Evolutionary conservation across 257 asterid species (phyloP), one percentile per base, ranked within the genome.

Genomic region (Ballota nigra): DNA sequence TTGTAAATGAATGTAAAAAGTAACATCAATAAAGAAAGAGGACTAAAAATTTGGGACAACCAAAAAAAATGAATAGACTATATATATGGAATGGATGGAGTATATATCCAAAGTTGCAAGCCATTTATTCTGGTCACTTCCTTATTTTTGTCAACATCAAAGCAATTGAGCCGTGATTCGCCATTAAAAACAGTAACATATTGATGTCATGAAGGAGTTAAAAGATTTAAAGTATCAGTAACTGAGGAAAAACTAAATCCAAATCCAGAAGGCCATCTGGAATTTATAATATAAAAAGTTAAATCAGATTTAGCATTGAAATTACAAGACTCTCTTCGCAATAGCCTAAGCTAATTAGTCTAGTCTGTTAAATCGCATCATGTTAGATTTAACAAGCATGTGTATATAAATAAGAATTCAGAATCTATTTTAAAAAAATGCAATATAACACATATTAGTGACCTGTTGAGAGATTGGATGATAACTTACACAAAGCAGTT

Each of bases 401-500:
- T 10, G 62, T 49, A 56, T 31, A 49, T 28, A 57, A 59, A 16
- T 12, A 65, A 5, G 22, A 66, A 60, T 38, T 70, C 66, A 67
- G 51, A 69, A 67, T 7, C 24, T 36, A 34, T 68, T 53, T 13
- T 15, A 13, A 23, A 65, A 18, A 61, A 26, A 29, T 49, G 20
- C 57, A 49, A 66, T 2, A 74, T 18, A 9, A 36, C 66, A 77
- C 9, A 72, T 36, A 6, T 24, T 34, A 65, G 31, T 63, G 47
- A 10, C 66, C 24, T 57, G 68, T 45, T 63, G 68, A 52, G 71
- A n/a, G 62, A 57, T 52, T 58, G 68, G 64, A 41, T 15, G 72
- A 59, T 20, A 71, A 81, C 99, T 80, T 91, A 94, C 99, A 94
- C 83, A 94, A 86, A 66, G 90, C 89, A 84, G 96, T 94, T 80